Evolutionary conservation across 2,329 filamentous ascomycete genomes (phyloP).

Genomic region (Mycogone perniciosa): DNA sequence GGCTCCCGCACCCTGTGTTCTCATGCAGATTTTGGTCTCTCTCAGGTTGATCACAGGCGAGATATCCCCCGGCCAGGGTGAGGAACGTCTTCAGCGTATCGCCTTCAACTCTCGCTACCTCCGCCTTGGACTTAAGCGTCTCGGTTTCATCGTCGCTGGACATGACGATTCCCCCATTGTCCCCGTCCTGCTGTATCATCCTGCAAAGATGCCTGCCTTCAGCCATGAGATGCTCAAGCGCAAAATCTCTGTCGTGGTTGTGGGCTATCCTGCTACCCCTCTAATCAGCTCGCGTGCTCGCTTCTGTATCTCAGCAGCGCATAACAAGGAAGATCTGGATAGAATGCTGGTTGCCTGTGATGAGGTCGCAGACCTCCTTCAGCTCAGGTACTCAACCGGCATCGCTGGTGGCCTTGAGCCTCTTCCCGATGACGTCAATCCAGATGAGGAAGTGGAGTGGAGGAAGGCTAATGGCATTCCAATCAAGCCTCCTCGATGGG

Average conservation of each 20-base stretch:
- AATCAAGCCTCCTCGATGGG: conserved; percentile 73
- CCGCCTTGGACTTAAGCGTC: conserved; percentile 91
- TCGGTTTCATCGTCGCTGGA: conserved; percentile 94
- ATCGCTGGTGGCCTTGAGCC: conserved; percentile 81
- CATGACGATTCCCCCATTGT: conserved; percentile 98
- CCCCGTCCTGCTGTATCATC: conserved; percentile 89
- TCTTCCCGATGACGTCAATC: conserved; percentile 62
- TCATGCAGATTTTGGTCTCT: conserved; percentile 84
- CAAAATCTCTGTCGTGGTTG: conserved; percentile 95
- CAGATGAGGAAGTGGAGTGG: conserved; percentile 67
- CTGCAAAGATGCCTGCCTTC: conserved; percentile 98
- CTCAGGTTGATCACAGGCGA: conserved; percentile 87
- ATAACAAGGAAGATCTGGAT: conserved; percentile 98
- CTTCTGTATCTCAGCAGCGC: conserved; percentile 91
- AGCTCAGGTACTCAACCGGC: conserved; percentile 96
- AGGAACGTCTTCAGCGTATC: conserved; percentile 90
- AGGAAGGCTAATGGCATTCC: conserved; percentile 57
- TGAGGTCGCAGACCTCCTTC: conserved; percentile 83
- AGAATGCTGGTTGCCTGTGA: conserved; percentile 83
- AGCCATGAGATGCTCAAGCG: conserved; percentile 97
- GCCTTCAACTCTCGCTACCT: conserved; percentile 98
- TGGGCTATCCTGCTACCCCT: conserved; percentile 93
- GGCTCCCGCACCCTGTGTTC: conserved; percentile 76
- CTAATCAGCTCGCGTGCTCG: conserved; percentile 90
- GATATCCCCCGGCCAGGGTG: conserved; percentile 80